Percentiles rank a stretch among this genome's conserved stretches.
Evolutionary conservation across 1,284 basidiomycete genomes (phyloP).

Genomic region (Pascua sp.): DNA sequence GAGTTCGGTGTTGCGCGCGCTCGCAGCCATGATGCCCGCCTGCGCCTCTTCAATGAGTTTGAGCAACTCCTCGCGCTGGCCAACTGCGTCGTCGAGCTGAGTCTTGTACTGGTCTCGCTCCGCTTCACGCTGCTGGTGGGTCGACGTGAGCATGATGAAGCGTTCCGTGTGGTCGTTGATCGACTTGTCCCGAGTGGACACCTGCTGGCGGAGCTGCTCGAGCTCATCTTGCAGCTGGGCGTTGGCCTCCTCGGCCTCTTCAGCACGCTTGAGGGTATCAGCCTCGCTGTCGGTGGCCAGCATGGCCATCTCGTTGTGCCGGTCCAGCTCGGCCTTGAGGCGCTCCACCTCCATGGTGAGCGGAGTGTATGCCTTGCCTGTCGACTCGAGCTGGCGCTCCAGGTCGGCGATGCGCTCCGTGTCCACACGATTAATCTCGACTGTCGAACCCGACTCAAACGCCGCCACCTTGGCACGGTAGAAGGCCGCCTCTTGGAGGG

Average conservation of each 20-base stretch:
- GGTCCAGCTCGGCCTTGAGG: constrained; percentile 64
- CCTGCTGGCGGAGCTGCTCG: constrained; percentile 66
- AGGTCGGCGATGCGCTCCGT: constrained; percentile 74
- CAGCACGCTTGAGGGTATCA: constrained; percentile 78
- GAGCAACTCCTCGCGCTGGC: constrained; percentile 75
- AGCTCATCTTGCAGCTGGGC: constrained; percentile 67
- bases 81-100: constrained; percentile 67
- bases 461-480: constrained; percentile 91
- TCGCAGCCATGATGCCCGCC: constrained; percentile 69
- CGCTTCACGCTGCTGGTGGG: constrained; percentile 71
- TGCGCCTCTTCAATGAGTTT: constrained; percentile 81
- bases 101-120: constrained; percentile 66
- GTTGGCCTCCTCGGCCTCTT: constrained; percentile 75
- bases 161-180: constrained; percentile 76
- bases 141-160: constrained; percentile 69
- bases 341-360: constrained; percentile 62
- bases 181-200: constrained; percentile 61
- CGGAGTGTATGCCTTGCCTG: constrained; percentile 64
- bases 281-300: constrained; percentile 74
- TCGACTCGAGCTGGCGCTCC: constrained; percentile 68
- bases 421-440: constrained; percentile 70
- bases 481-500: constrained; percentile 91
- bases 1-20: constrained; percentile 64
- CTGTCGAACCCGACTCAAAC: constrained; percentile 66
- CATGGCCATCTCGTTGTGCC: constrained; percentile 59